These are phyloP conservation scores for Codiaeum variegatum DNA, from an alignment of 441 rosid species.

Conservation along the genomic window DNA sequence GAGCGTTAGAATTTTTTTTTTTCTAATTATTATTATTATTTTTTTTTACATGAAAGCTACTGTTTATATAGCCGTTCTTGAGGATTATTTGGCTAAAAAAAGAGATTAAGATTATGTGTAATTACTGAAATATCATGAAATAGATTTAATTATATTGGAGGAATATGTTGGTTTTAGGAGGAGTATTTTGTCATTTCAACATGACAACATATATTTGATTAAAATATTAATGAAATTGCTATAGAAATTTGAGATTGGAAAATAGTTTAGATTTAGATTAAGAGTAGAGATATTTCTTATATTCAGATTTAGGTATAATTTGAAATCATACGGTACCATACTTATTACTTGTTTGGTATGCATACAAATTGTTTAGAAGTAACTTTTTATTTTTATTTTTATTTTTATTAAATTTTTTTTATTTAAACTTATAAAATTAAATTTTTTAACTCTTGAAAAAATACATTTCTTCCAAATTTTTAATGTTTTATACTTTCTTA, in stretches of 20 bases:
- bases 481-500: no score
- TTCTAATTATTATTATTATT: not conserved
- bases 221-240: slow-evolving; percentile 9
- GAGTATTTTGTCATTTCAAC: not conserved
- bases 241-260: no score
- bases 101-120: not conserved
- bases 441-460: no score
- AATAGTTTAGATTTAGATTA: not conserved
- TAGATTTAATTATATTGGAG: not conserved
- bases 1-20: not conserved
- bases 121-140: not conserved
- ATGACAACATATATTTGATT: not conserved
- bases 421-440: no score
- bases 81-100: not conserved
- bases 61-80: slow-evolving; percentile 6
- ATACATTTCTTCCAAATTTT: no score
- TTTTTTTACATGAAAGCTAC: not conserved
- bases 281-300: no score
- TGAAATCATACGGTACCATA: no score
- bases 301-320: no score
- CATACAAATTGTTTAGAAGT: no score
- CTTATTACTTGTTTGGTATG: no score
- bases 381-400: no score
- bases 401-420: no score
- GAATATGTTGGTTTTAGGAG: not conserved